phyloP scores from a whole-genome alignment of 768 basidiomycete species.

The Dioszegia aurantiaca region DNA sequence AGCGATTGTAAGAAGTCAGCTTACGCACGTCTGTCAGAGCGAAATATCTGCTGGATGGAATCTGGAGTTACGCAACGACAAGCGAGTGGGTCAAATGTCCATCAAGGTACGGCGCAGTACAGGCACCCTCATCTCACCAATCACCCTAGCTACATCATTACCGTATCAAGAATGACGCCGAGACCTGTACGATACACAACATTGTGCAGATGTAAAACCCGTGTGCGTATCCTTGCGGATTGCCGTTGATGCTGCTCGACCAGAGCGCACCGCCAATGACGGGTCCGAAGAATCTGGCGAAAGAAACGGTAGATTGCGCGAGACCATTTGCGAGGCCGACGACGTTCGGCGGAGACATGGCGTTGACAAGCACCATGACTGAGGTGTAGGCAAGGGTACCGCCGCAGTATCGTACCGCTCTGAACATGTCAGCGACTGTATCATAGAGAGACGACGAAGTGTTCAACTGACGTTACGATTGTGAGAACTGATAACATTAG shows the following conservation, averaged over 20 bases:
- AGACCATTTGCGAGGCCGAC: constrained; percentile 92
- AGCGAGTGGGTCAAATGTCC: too few species aligned
- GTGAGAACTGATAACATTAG: constrained; percentile 59
- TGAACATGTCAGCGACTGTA: constrained; percentile 47
- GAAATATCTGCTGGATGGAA: too few species aligned
- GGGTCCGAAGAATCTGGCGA: constrained; percentile 86
- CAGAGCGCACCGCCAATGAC: constrained; percentile 47
- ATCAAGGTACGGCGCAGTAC: too few species aligned
- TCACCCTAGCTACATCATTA: constrained; percentile 4
- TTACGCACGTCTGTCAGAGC: too few species aligned
- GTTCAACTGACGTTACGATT: constrained; percentile 74
- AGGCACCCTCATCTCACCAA: background rate
- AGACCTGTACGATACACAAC: constrained; percentile 33
- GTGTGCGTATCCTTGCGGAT: constrained; percentile 43
- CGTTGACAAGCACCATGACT: constrained; percentile 70
- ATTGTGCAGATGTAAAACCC: constrained; percentile 45
- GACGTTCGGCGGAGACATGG: constrained; percentile 78
- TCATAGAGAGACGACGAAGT: constrained; percentile 10
- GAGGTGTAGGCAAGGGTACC: constrained; percentile 86
- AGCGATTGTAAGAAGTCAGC: too few species aligned
- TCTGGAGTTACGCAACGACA: too few species aligned
- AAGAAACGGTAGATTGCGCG: constrained; percentile 90
- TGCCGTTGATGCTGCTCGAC: constrained; percentile 47
- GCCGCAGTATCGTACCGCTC: constrained; percentile 82
- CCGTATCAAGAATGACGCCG: constrained; percentile 39